Base-by-base conservation (phyloP, 2,329 filamentous ascomycete species). In the Pyricularia sp. region DNA sequence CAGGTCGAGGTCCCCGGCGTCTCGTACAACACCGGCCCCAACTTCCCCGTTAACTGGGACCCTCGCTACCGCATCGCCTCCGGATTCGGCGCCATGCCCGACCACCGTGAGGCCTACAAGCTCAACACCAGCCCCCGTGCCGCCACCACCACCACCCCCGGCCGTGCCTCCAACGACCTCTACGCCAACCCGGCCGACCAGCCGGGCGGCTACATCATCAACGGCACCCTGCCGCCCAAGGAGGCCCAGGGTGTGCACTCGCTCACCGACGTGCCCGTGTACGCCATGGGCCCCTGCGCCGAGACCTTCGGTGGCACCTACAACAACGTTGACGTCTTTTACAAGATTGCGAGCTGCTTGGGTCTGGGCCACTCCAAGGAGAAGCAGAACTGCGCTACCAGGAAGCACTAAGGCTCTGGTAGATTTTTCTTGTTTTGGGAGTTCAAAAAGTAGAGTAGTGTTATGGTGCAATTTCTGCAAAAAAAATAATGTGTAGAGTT, bases 31-130 rank as follows among this genome's bases (percentile, higher is more conserved):
- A 91, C 91, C 26, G 90, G 90, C 67, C 83, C 87, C 73, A 86
- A 91, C 81, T 96, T 95, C 83, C 92, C 92, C 25, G 83, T 86
- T 71, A 93, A 92, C 82, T 95, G 92, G 92, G 90, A 92, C 76
- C 92, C 92, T 17, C 86, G 92, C 36, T 95, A 94, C 80, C 90
- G 91, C 69, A 87, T 96, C 67, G 92, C 91, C 69, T 85, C 88
- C 59, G 92, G 92, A 67, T 78, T 92, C 42, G 86, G 84, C 66
- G 91, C 91, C 36, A 85, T 86, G 75, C 92, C 92, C 0, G 92
- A 96, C 77, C 87, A 84, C 74, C 85, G 91, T 26, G 92, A 96
- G 82, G 86, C 91, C 80, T 96, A 89, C 83, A 84, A 84, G 72
- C 88, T 94, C 17, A 88, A 88, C 77, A 80, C 83, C 23, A 88